phyloP scores from a whole-genome alignment of 75 land plant genomes.

The Selaginella moellendorffii region DNA sequence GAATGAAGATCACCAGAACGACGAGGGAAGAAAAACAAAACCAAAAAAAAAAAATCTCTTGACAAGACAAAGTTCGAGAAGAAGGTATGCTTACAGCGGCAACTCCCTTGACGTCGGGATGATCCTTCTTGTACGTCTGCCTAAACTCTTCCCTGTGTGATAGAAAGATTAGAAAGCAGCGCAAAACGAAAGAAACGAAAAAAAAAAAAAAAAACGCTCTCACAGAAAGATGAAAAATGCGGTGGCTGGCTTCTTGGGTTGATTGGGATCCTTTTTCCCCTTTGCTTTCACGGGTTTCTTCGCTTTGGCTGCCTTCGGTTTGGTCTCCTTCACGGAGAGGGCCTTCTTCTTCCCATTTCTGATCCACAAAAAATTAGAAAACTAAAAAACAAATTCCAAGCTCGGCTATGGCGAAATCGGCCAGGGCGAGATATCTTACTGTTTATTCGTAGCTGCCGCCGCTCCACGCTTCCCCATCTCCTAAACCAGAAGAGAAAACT shows the following conservation, averaged over 20 bases:
- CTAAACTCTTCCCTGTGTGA: slow-evolving; percentile 72
- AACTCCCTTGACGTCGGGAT: slow-evolving; percentile 68
- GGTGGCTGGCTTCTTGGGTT: slow-evolving; percentile 77
- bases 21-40: not conserved
- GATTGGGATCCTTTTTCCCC: slow-evolving; percentile 63
- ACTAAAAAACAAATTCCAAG: too few relatives aligned
- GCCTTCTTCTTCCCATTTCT: too few relatives aligned
- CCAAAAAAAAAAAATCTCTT: not conserved
- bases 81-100: slow-evolving; percentile 38
- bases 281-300: slow-evolving; percentile 17
- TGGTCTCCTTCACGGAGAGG: too few relatives aligned
- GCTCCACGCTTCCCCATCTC: too few relatives aligned
- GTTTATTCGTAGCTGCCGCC: too few relatives aligned
- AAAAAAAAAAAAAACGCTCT: not conserved
- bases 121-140: slow-evolving; percentile 47
- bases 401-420: too few relatives aligned
- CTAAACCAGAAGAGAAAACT: too few relatives aligned
- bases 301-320: too few relatives aligned
- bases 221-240: slow-evolving; percentile 89
- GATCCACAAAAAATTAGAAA: too few relatives aligned
- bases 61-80: not conserved
- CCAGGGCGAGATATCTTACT: too few relatives aligned
- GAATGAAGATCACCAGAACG: not conserved
- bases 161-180: not conserved
- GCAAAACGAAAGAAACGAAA: not conserved